phyloP scores from a whole-genome alignment of 805 yeast genomes.

The Teunomyces tritomae region DNA sequence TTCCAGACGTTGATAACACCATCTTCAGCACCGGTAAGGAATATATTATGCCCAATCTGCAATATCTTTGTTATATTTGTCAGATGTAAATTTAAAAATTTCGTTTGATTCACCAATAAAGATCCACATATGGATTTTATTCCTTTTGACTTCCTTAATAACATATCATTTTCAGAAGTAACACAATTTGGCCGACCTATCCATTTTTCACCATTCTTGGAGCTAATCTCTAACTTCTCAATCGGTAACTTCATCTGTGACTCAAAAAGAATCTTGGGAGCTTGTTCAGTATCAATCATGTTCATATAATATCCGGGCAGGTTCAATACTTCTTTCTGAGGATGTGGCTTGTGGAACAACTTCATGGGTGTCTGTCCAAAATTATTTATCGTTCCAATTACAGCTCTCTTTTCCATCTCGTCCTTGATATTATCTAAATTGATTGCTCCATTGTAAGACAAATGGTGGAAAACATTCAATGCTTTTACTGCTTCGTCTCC shows the following conservation, averaged over 20 bases:
- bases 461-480: slow-evolving; percentile 76
- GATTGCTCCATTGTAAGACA: slow-evolving; percentile 82
- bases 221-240: slow-evolving; percentile 43
- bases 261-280: slow-evolving; percentile 44
- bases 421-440: slow-evolving; percentile 72
- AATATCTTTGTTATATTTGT: slow-evolving; percentile 37
- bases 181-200: slow-evolving; percentile 46
- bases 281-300: slow-evolving; percentile 26
- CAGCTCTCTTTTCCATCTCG: slow-evolving; percentile 69
- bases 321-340: slow-evolving; percentile 40
- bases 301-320: slow-evolving; percentile 33
- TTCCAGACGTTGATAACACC: slow-evolving; percentile 65
- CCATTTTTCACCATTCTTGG: slow-evolving; percentile 42
- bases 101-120: slow-evolving; percentile 38
- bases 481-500: slow-evolving; percentile 67
- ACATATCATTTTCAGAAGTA: slow-evolving; percentile 34
- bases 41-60: slow-evolving; percentile 39
- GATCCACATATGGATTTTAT: slow-evolving; percentile 25
- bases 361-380: slow-evolving; percentile 89
- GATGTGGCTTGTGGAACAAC: slow-evolving; percentile 68
- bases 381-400: slow-evolving; percentile 83
- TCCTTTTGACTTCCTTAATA: slow-evolving; percentile 29
- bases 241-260: slow-evolving; percentile 42
- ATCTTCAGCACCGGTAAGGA: slow-evolving; percentile 51
- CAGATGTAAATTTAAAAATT: slow-evolving; percentile 44